These are phyloP conservation scores for Monilinia polystroma DNA, from an alignment of 2,329 filamentous ascomycete species.

Conservation along the genomic window DNA sequence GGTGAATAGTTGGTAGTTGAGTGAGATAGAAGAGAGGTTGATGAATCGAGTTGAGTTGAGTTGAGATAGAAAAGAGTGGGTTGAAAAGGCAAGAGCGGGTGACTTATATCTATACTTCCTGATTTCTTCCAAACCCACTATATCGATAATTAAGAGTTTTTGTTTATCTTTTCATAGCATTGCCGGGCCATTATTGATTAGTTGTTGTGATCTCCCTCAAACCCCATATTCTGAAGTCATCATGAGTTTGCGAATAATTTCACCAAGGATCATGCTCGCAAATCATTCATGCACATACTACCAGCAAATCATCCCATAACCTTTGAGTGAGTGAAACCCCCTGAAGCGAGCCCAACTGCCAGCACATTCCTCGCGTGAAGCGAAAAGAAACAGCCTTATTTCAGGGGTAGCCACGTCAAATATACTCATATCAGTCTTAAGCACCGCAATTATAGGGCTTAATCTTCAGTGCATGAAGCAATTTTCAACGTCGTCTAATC, in stretches of 20 bases:
- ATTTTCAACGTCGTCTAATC: background rate
- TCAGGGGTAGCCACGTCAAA: constrained; percentile 19
- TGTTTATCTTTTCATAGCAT: background rate
- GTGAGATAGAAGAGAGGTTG: background rate
- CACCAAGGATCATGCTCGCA: constrained; percentile 13
- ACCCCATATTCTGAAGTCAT: constrained; percentile 15
- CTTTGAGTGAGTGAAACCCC: background rate
- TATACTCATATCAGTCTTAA: background rate
- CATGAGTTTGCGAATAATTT: constrained; percentile 4
- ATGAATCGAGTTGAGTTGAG: background rate
- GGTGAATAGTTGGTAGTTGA: background rate
- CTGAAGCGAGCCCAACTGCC: constrained; percentile 10
- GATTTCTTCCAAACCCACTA: background rate
- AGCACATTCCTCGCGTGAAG: constrained; percentile 20
- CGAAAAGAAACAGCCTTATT: background rate
- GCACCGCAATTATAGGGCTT: constrained; percentile 8
- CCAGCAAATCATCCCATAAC: constrained; percentile 6
- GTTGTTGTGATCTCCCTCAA: constrained; percentile 11
- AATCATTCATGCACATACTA: constrained; percentile 10
- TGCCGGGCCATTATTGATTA: constrained; percentile 7
- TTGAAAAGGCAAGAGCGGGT: constrained; percentile 9
- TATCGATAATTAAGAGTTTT: background rate
- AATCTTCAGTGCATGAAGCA: constrained; percentile 9
- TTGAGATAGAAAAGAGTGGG: background rate
- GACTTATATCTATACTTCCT: constrained; percentile 8